Base-by-base conservation (phyloP, 331 rosid species). In the Rosa hybrid region DNA sequence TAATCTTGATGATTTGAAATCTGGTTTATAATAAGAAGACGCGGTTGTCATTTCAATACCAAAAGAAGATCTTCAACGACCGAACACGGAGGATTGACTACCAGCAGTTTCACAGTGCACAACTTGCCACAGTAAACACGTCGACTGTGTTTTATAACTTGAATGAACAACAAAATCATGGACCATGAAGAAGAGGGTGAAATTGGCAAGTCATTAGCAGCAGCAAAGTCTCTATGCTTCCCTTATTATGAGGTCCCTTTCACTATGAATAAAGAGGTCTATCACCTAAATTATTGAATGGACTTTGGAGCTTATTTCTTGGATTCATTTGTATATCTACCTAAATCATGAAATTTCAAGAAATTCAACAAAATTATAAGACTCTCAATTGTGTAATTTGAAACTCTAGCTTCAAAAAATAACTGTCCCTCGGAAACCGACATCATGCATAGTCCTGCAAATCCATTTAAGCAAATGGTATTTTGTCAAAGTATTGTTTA, bases 231-330 rank as follows among this genome's bases (percentile, higher is more conserved):
- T 6, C 20, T 21, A 49, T 23, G 7, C 18, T 42, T 56, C 27
- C 11, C 71, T 69, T 42, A 49, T 54, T 39, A 12, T 16, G 30
- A 78, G 45, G 76, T 78, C 41, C 76, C 76, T 59, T 42, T 48
- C 69, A 64, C 25, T 20, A 12, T 25, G 27, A 16, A 17, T 17
- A 67, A 1, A 39, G 12, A 14, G 5, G 53, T 9, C 18, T 25
- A 17, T 39, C 39, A 13, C 20, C 38, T 0, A 14, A 67, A 20
- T 14, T 51, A 5, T 25, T 65, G n/a, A 18, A 14, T 65, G 46
- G 18, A 69, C 44, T 53, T 45, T 16, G 42, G 25, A 34, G 71
- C 44, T 16, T 12, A 17, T 67, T 67, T 38, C 46, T 14, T 38
- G 20, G 42, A 63, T 34, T 30, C 21, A 30, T 30, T 16, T 64